Conservation (phyloP, 2,329 filamentous ascomycete species). For the Plectosphaerella cucumerina region DNA sequence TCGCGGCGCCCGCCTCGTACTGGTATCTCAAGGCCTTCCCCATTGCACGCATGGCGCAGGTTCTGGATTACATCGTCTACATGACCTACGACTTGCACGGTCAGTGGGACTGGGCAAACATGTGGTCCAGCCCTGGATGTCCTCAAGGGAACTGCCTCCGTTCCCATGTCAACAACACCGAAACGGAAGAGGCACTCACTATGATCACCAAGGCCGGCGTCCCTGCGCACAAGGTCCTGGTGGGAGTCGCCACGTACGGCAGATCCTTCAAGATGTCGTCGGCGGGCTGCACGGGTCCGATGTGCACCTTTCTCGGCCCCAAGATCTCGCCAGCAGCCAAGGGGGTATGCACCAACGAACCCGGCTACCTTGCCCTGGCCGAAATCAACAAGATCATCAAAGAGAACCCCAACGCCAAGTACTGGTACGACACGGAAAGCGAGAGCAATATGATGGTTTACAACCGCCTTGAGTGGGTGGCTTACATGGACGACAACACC, state of each 20-base stretch:
- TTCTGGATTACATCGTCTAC: conserved; percentile 28
- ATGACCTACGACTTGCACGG: conserved; percentile 32
- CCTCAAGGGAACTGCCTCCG: conserved; percentile 27
- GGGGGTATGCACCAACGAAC: conserved; percentile 21
- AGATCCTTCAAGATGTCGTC: conserved; percentile 27
- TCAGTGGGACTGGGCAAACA: conserved; percentile 19
- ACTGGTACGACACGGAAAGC: conserved; percentile 13
- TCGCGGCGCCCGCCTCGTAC: conserved; percentile 32
- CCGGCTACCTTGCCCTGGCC: conserved; percentile 24
- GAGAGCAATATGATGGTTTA: conserved; percentile 17
- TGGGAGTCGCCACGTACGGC: conserved; percentile 26
- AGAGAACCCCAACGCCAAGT: conserved; percentile 7
- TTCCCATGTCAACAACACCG: conserved; percentile 33
- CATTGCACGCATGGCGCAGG: conserved; percentile 22
- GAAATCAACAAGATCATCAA: conserved; percentile 20
- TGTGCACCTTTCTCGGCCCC: conserved; percentile 19
- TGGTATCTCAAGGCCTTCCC: conserved; percentile 33
- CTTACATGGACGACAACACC: conserved; percentile 14
- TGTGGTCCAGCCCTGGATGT: conserved; percentile 19
- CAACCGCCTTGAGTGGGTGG: conserved; percentile 16
- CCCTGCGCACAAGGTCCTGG: conserved; percentile 20
- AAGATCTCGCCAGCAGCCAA: conserved; percentile 7
- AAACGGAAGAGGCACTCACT: conserved; percentile 25
- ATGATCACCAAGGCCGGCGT: conserved; percentile 32
- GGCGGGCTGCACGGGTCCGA: conserved; percentile 18